phyloP scores from a whole-genome alignment of 1,139 yeast species.

The Suhomyces bokatorum region DNA sequence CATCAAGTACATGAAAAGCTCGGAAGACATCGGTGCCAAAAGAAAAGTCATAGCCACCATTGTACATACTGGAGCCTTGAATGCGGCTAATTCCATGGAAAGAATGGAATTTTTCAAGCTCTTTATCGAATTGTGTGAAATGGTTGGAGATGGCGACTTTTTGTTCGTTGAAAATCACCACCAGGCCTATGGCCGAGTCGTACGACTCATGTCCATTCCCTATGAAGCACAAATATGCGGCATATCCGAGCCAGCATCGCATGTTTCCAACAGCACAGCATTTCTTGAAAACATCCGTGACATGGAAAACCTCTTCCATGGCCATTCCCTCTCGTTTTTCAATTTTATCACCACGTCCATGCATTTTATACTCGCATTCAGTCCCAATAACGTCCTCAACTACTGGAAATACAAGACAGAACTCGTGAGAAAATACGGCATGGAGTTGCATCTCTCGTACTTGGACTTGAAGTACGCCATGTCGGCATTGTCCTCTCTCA shows the following conservation, averaged over 20 bases:
- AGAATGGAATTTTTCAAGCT: slow-evolving; percentile 15
- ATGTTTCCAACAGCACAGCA: slow-evolving; percentile 1
- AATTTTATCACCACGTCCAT: slow-evolving; percentile 29
- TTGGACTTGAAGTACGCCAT: slow-evolving; percentile 34
- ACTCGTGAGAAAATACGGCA: background rate
- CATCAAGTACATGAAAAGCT: slow-evolving; percentile 17
- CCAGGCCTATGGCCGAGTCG: slow-evolving; percentile 19
- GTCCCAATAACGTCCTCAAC: slow-evolving; percentile 24
- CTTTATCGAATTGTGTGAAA: slow-evolving; percentile 21
- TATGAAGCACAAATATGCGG: background rate
- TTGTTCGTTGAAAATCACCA: slow-evolving; percentile 19
- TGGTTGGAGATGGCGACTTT: slow-evolving; percentile 24
- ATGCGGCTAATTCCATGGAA: slow-evolving; percentile 16
- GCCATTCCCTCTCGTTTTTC: slow-evolving; percentile 10
- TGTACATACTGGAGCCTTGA: slow-evolving; percentile 23
- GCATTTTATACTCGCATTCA: slow-evolving; percentile 16
- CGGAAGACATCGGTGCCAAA: slow-evolving; percentile 13
- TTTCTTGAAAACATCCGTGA: slow-evolving; percentile 14
- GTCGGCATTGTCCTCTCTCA: slow-evolving; percentile 27
- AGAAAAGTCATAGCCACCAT: slow-evolving; percentile 23
- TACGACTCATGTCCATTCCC: slow-evolving; percentile 23
- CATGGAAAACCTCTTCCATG: slow-evolving; percentile 7
- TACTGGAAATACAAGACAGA: slow-evolving; percentile 31
- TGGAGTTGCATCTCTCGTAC: slow-evolving; percentile 1
- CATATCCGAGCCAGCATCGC: background rate